Conservation (phyloP, 2,329 filamentous ascomycete genomes). For the Alternaria gansuensis region DNA sequence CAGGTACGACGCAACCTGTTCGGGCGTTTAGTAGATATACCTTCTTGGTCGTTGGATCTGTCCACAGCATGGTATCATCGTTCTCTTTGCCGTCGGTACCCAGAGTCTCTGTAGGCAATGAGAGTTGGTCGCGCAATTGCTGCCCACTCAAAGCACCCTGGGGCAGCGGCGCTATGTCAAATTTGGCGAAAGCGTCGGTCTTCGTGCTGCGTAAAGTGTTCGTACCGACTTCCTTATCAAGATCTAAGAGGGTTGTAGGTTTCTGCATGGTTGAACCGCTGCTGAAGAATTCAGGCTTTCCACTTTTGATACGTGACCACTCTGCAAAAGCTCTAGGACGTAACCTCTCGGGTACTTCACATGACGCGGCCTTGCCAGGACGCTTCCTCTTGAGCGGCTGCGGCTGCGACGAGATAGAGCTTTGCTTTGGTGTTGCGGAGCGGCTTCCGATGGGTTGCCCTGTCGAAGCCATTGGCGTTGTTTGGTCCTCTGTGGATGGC, state of each 20-base stretch:
- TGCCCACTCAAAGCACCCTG: conserved; percentile 24
- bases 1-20: conserved; percentile 59
- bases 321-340: conserved; percentile 40
- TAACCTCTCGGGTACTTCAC: conserved; percentile 6
- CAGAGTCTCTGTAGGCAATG: not conserved
- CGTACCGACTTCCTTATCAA: not conserved
- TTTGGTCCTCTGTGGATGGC: not conserved
- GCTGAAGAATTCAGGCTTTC: conserved; percentile 48
- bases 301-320: conserved; percentile 58
- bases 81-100: conserved; percentile 12
- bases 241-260: not conserved
- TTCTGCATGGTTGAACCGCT: conserved; percentile 27
- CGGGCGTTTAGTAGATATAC: conserved; percentile 62
- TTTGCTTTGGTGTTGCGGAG: not conserved
- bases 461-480: not conserved
- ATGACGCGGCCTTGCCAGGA: not conserved
- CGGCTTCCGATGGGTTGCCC: not conserved
- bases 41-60: conserved; percentile 67
- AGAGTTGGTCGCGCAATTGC: not conserved
- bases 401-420: not conserved
- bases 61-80: conserved; percentile 64
- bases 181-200: conserved; percentile 10
- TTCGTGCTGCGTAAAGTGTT: not conserved
- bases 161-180: conserved; percentile 22
- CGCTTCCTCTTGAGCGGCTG: conserved; percentile 37